Evolutionary conservation across 2,329 filamentous ascomycete genomes (phyloP), one percentile per base, ranked within the genome.

Genomic region (Mycosphaerella sp.): DNA sequence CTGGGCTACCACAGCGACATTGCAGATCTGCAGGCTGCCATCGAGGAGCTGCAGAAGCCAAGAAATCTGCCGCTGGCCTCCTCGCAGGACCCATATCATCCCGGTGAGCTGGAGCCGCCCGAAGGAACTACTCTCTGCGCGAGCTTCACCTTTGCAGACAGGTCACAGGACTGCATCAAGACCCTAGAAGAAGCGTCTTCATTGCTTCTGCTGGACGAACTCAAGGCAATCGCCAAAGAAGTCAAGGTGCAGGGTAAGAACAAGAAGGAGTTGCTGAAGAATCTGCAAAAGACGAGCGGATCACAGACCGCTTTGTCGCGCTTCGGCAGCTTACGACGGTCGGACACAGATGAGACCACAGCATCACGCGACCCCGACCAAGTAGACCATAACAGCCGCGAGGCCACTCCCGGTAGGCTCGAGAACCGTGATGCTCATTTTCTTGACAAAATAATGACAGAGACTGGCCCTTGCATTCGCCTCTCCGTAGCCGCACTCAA

Each of bases 211-310:
- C 75, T 97, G 0, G 90, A 96, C 45, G 93, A 98, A 72, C 76
- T 97, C 21, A 97, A 93, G 67, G 68, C 71, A 0, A 72, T 98
- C 9, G 88, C 90, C 1, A 96, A 89, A 67, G 89, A 95, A 60
- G 87, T 84, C 3, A 95, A 90, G 63, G 80, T 95, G 0, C 83
- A 87, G 63, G 92, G 92, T 1, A 93, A 88, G 70, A 95, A 87
- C 64, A 98, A 98, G 69, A 76, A 80, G 36, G 90, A 95, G 36
- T 73, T 97, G 6, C 73, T 91, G 29, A 80, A 78, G 58, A 85
- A 85, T n/a, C 76, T 97, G 7, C 80, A 83, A n/a, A 80, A 78
- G 48, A 82, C 84, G 65, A 92, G 86, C 67, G 81, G 83, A 54
- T 83, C 81, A 55, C 92, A 97, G 67, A 76, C 80, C 6, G 86